Conservation (phyloP, 2,329 filamentous ascomycete species). For the Exophiala bonariae region DNA sequence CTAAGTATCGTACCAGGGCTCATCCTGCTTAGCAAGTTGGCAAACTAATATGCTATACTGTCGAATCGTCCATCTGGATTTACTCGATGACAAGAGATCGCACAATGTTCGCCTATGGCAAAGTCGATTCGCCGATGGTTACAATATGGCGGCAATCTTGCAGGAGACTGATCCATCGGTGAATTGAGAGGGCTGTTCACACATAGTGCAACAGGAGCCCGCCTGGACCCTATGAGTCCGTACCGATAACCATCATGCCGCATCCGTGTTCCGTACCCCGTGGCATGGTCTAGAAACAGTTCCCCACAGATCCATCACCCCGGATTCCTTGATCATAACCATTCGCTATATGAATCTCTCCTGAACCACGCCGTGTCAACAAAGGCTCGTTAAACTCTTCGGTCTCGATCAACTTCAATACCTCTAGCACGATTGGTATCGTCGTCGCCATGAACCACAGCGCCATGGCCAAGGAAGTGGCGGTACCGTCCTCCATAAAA, state of each 20-base stretch:
- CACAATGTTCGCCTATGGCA: too few species aligned
- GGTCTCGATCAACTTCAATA: background rate
- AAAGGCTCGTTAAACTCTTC: background rate
- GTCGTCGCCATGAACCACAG: background rate
- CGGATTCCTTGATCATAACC: background rate
- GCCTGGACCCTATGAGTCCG: background rate
- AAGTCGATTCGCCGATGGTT: background rate
- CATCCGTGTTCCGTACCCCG: constrained; percentile 1
- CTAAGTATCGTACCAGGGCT: too few species aligned
- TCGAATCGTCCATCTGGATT: too few species aligned
- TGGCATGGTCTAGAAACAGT: background rate
- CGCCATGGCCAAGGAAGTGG: constrained; percentile 1
- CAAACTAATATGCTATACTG: too few species aligned
- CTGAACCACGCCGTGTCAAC: background rate
- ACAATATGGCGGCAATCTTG: too few species aligned
- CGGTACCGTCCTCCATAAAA: background rate
- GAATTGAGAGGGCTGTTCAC: too few species aligned
- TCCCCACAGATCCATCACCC: background rate
- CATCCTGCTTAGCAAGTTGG: too few species aligned
- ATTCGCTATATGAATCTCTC: background rate
- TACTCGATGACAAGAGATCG: too few species aligned
- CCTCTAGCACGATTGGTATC: background rate
- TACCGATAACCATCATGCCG: background rate
- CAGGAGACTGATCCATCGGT: too few species aligned
- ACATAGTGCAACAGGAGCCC: too few species aligned